Evolutionary conservation across 805 yeast species (phyloP).

Genomic region (Saccharomycopsis malanga): DNA sequence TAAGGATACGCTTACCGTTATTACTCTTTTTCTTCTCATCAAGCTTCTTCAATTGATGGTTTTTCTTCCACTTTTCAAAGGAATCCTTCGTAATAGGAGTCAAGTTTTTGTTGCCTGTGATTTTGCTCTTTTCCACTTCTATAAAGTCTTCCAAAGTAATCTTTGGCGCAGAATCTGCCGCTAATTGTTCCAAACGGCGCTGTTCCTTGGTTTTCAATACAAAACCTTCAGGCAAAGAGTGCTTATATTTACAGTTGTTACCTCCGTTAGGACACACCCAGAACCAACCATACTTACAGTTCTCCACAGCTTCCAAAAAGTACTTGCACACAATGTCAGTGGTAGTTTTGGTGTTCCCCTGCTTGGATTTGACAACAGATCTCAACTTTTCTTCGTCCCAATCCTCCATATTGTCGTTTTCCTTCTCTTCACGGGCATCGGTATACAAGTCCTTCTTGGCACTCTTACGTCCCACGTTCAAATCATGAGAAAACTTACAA

Average conservation of each 20-base stretch:
- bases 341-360: slow-evolving; percentile 89
- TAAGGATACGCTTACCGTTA: slow-evolving; percentile 41
- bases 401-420: slow-evolving; percentile 82
- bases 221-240: slow-evolving; percentile 94
- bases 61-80: slow-evolving; percentile 76
- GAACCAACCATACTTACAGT: slow-evolving; percentile 97
- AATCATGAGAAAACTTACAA: slow-evolving; percentile 92
- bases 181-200: slow-evolving; percentile 79
- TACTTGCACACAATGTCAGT: slow-evolving; percentile 91
- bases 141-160: slow-evolving; percentile 93
- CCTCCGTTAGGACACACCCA: slow-evolving; percentile 98
- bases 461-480: slow-evolving; percentile 77
- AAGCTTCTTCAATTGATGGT: slow-evolving; percentile 53
- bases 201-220: slow-evolving; percentile 96
- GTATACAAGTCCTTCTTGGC: slow-evolving; percentile 89
- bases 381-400: slow-evolving; percentile 97
- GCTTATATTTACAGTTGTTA: slow-evolving; percentile 86
- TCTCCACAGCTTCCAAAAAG: slow-evolving; percentile 95
- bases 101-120: slow-evolving; percentile 67
- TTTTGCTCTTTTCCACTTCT: slow-evolving; percentile 82
- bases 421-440: slow-evolving; percentile 69
- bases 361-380: slow-evolving; percentile 80
- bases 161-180: slow-evolving; percentile 76
- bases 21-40: slow-evolving; percentile 34
- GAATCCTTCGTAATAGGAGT: slow-evolving; percentile 84